A percentile compares a stretch with the other conserved stretches of the same genome.
These are phyloP conservation scores for Vitis rotundifolia DNA, from an alignment of 164 flowering plant species.

Conservation along the genomic window DNA sequence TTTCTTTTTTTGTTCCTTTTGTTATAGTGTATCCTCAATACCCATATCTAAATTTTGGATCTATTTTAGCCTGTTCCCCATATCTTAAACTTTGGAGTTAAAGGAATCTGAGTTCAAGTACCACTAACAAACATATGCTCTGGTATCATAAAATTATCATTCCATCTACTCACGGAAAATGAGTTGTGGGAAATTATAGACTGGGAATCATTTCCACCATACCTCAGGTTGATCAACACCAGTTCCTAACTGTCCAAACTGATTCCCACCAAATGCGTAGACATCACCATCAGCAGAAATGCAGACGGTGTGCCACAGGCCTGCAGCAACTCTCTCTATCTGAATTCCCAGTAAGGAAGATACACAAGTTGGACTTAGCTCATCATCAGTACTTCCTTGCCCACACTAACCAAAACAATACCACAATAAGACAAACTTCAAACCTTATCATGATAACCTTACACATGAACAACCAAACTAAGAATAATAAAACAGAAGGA, in stretches of 20 bases:
- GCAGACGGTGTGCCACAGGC: conserved; percentile 96
- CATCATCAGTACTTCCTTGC: conserved; percentile 97
- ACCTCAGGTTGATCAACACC: conserved; percentile 97
- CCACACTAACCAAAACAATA: conserved; percentile 71
- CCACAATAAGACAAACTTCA: conserved; percentile 5
- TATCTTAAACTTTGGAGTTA: no score
- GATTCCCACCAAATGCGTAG: conserved; percentile 96
- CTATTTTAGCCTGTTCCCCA: no score
- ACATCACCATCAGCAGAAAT: conserved; percentile 86
- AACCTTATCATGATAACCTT: not conserved
- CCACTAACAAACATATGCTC: not conserved
- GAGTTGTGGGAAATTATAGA: not conserved
- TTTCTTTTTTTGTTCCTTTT: no score
- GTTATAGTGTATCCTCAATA: no score
- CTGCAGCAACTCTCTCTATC: conserved; percentile 75
- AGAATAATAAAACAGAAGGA: not conserved
- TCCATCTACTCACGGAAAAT: not conserved
- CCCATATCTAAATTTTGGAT: no score
- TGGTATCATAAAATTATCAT: not conserved
- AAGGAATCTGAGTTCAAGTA: not conserved
- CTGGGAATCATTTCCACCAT: not conserved
- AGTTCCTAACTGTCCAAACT: conserved; percentile 98
- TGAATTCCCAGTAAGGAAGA: conserved; percentile 80
- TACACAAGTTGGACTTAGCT: conserved; percentile 81
- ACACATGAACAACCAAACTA: conserved; percentile 2